Conservation (phyloP, 169 alveolate genomes). For the Amoebophrya sp. region DNA sequence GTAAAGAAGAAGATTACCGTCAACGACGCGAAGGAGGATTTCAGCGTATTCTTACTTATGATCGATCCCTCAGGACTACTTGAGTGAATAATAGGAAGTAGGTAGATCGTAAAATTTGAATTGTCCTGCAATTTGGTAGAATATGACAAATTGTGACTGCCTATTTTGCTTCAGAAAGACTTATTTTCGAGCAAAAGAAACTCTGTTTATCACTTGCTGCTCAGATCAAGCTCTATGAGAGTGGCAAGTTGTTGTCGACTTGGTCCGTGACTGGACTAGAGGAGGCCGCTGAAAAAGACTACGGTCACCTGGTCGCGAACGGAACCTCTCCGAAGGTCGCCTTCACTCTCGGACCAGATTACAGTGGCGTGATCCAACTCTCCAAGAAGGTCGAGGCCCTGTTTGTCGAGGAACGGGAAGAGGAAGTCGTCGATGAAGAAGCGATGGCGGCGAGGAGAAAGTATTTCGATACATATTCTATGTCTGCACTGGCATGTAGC, state of each 20-base stretch:
- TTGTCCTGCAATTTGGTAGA: too few species aligned
- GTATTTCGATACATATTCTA: neutral
- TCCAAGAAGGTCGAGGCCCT: constrained; percentile 2
- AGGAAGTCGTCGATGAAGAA: neutral
- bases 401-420: neutral
- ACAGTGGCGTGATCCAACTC: neutral
- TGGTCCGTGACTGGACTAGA: neutral
- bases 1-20: neutral
- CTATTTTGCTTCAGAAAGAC: too few species aligned
- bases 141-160: too few species aligned
- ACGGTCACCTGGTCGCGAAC: neutral
- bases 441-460: constrained; percentile 13
- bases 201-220: too few species aligned
- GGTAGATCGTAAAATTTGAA: too few species aligned
- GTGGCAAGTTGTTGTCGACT: neutral
- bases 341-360: neutral
- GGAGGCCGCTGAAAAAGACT: neutral
- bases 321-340: neutral
- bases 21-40: neutral
- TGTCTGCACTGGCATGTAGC: neutral
- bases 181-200: too few species aligned
- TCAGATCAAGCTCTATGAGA: neutral
- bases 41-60: too few species aligned
- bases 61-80: too few species aligned
- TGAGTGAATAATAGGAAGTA: too few species aligned